Conservation (phyloP, 108 stramenopile genomes). For the Poteriospumella lacustris region DNA sequence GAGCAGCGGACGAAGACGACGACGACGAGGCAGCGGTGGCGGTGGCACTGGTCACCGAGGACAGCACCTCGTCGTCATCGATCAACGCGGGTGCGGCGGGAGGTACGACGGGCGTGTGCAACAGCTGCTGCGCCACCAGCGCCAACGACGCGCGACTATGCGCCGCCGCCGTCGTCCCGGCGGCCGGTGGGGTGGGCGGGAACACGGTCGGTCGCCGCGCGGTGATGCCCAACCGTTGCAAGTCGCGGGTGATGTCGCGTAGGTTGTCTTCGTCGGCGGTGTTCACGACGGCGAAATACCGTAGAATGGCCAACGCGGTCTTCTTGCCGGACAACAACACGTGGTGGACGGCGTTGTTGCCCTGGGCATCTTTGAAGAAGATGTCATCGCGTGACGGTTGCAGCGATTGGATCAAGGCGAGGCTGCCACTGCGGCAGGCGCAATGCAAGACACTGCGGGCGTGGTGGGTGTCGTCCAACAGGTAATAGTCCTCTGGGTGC, state of each 20-base stretch:
- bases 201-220: background rate
- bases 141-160: too few relatives aligned
- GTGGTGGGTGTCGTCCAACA: background rate
- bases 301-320: background rate
- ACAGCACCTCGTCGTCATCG: too few relatives aligned
- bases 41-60: too few relatives aligned
- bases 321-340: background rate
- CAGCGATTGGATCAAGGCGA: background rate
- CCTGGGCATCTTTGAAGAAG: background rate
- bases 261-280: background rate
- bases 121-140: too few relatives aligned
- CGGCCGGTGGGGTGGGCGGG: background rate
- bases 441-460: background rate
- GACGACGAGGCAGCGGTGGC: too few relatives aligned
- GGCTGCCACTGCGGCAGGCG: background rate
- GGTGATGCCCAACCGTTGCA: background rate
- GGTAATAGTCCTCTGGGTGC: background rate
- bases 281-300: background rate
- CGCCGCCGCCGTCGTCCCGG: background rate
- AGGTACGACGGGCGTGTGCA: too few relatives aligned
- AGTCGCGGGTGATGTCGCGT: background rate
- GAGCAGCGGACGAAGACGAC: too few relatives aligned
- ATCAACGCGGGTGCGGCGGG: too few relatives aligned
- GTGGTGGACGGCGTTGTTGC: background rate
- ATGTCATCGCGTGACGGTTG: background rate